phyloP scores from a whole-genome alignment of 1,284 basidiomycete species.

The Cystobasidium slooffiae region DNA sequence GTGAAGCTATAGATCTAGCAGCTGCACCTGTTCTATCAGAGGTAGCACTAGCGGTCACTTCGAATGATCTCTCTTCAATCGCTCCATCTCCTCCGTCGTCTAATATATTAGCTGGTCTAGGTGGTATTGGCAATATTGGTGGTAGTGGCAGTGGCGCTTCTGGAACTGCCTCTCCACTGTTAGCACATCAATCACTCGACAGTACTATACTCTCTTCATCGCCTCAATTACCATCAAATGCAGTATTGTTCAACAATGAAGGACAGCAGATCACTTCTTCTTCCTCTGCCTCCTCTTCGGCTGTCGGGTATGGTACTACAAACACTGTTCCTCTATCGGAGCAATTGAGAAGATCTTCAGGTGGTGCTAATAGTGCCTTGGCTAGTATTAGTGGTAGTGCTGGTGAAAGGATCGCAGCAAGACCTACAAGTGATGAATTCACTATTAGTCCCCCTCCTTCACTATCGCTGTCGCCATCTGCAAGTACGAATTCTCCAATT shows the following conservation, averaged over 20 bases:
- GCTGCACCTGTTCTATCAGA: slow-evolving; percentile 38
- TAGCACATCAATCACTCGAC: slow-evolving; percentile 10
- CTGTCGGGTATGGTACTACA: neutral
- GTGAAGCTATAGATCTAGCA: slow-evolving; percentile 40
- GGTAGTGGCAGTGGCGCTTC: neutral
- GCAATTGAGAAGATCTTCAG: slow-evolving; percentile 9
- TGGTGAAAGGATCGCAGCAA: neutral
- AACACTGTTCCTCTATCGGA: slow-evolving; percentile 10
- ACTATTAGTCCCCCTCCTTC: slow-evolving; percentile 17
- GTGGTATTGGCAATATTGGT: neutral
- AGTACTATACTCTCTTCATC: slow-evolving; percentile 12
- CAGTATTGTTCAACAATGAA: neutral
- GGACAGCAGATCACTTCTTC: neutral
- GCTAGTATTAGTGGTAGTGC: neutral
- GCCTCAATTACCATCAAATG: slow-evolving; percentile 16
- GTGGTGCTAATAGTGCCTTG: neutral
- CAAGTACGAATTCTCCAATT: slow-evolving; percentile 16
- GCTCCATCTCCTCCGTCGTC: slow-evolving; percentile 7
- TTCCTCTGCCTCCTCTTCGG: too few species aligned
- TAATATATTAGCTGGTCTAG: neutral
- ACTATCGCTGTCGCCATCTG: slow-evolving; percentile 29
- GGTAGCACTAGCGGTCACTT: slow-evolving; percentile 23
- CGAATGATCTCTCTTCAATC: neutral
- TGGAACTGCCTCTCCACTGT: too few species aligned
- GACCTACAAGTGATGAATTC: slow-evolving; percentile 10